Conservation (phyloP, 2,329 filamentous ascomycete genomes). For the Alternaria dauci region DNA sequence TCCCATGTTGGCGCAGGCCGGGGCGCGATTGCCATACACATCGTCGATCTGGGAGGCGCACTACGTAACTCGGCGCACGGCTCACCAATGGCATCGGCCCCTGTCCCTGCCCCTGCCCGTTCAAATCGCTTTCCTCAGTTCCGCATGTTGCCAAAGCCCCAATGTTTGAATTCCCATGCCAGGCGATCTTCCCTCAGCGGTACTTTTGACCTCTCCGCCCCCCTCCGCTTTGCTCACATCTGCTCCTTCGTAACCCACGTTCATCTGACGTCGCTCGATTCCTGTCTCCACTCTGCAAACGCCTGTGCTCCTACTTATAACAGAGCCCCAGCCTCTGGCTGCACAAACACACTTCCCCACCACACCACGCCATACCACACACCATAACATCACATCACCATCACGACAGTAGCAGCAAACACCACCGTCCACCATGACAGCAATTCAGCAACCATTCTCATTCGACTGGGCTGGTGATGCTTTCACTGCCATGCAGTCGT, state of each 20-base stretch:
- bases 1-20: not conserved
- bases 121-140: conserved; percentile 20
- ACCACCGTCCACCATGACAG: conserved; percentile 24
- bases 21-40: conserved; percentile 8
- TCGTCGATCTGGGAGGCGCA: conserved; percentile 11
- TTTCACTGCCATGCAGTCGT: conserved; percentile 36
- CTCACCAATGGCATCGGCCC: conserved; percentile 9
- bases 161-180: conserved; percentile 22
- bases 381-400: not conserved
- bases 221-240: not conserved
- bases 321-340: not conserved
- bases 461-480: conserved; percentile 43
- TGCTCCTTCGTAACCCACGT: not conserved
- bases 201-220: conserved; percentile 8
- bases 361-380: not conserved
- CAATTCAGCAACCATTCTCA: conserved; percentile 26
- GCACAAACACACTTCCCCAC: not conserved
- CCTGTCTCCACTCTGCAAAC: not conserved
- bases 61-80: conserved; percentile 12
- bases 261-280: not conserved
- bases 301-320: not conserved
- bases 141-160: conserved; percentile 14
- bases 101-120: not conserved
- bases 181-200: not conserved
- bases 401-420: not conserved